Percentiles rank a stretch among this genome's conserved stretches.
Conservation (phyloP, 768 basidiomycete species). For the Myochromella boudieri region DNA sequence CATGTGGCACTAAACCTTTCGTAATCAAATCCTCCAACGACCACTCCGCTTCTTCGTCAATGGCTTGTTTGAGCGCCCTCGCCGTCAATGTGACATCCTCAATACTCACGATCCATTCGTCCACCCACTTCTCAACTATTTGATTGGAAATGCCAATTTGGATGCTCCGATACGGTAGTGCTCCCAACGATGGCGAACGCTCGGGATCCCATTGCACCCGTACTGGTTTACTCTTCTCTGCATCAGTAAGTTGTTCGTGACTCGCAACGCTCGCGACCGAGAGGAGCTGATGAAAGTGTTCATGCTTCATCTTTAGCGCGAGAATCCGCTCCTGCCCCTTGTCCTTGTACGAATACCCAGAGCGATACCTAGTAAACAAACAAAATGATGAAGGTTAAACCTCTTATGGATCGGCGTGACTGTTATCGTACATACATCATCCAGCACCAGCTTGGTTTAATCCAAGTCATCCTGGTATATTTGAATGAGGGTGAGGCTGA, state of each 20-base stretch:
- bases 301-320: slow-evolving; percentile 19
- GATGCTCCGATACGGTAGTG: slow-evolving; percentile 15
- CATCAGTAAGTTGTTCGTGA: slow-evolving; percentile 7
- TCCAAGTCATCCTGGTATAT: slow-evolving; percentile 17
- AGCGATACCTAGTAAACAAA: slow-evolving; percentile 13
- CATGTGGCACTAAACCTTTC: slow-evolving; percentile 6
- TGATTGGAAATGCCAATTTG: slow-evolving; percentile 16
- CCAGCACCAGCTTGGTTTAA: slow-evolving; percentile 21
- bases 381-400: neutral
- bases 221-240: slow-evolving; percentile 12
- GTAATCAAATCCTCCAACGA: slow-evolving; percentile 5
- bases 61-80: slow-evolving; percentile 3
- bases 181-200: slow-evolving; percentile 9
- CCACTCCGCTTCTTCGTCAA: slow-evolving; percentile 5
- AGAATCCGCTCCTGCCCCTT: slow-evolving; percentile 12
- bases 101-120: slow-evolving; percentile 16
- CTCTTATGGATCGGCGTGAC: neutral
- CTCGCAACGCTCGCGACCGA: slow-evolving; percentile 9
- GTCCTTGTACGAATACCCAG: slow-evolving; percentile 16
- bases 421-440: slow-evolving; percentile 12
- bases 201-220: too few relatives aligned
- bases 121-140: slow-evolving; percentile 12
- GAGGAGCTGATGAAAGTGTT: slow-evolving; percentile 12
- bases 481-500: slow-evolving; percentile 15
- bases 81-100: slow-evolving; percentile 17